phyloP scores from a whole-genome alignment of 116 monocot genomes.

The Zostera marina region DNA sequence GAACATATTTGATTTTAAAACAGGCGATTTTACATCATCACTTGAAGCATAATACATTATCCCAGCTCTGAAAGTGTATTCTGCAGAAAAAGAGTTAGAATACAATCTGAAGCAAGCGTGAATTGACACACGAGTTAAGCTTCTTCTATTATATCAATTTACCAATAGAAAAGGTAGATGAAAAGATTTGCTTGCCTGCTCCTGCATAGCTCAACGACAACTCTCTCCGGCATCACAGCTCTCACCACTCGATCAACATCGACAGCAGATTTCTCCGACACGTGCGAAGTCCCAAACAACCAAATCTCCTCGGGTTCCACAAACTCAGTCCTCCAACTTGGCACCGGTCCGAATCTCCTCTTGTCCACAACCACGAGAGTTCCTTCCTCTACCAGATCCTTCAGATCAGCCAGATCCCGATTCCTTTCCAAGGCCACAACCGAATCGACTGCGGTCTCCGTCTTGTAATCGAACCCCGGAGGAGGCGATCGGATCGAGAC shows the following conservation, averaged over 20 bases:
- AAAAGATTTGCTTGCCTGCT: constrained; percentile 51
- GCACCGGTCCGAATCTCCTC: constrained; percentile 57
- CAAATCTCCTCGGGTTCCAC: constrained; percentile 76
- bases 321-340: constrained; percentile 54
- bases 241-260: constrained; percentile 47
- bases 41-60: constrained; percentile 77
- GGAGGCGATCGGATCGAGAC: constrained; percentile 49
- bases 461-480: constrained; percentile 48
- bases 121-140: background rate
- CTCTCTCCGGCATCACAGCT: constrained; percentile 54
- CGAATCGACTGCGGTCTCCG: constrained; percentile 34
- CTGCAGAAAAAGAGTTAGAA: constrained; percentile 53
- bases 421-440: constrained; percentile 18
- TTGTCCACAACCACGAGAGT: constrained; percentile 42
- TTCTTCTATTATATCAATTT: background rate
- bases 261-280: constrained; percentile 35
- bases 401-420: constrained; percentile 32
- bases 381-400: constrained; percentile 47
- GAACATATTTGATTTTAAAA: constrained; percentile 64
- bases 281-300: constrained; percentile 80
- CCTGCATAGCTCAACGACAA: constrained; percentile 83
- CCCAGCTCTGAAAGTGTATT: constrained; percentile 73
- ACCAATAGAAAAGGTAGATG: background rate
- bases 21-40: constrained; percentile 20
- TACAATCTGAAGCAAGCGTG: background rate